Evolutionary conservation across 306 rosid species (phyloP), one percentile per base, ranked within the genome.

Genomic region (Lathyrus aphaca): DNA sequence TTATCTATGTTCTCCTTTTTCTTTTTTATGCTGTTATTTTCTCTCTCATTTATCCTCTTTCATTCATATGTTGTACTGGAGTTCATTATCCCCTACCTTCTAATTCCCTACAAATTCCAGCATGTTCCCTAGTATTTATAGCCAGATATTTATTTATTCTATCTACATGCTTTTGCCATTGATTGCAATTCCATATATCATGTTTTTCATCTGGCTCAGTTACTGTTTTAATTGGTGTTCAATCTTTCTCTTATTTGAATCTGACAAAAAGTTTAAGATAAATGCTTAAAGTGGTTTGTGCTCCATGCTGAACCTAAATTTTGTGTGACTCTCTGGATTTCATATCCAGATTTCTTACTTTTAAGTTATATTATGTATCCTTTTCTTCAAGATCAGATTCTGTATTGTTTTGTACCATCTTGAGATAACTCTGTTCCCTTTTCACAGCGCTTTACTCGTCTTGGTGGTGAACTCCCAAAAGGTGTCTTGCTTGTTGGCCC

Each of bases 401-500:
- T 9, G 27, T 35, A 35, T 7, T 35, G 39, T 35, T 35, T 35
- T 35, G 57, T 50, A 40, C 44, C 42, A 79, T 68, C 3, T 58
- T 27, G 62, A 4, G 45, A 46, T 74, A 57, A 64, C 48, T 38
- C 8, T 16, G 69, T 82, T 72, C 72, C 76, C 32, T 63, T 77
- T 79, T 64, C 63, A 71, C 89, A 91, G 99, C 89, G 95, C 67
- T 88, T 91, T 78, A 91, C 99, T 71, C 89, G 95, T 65, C 83
- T 88, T 15, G 99, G 99, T 29, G 99, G 97, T 27, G 87, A 88
- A 82, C 95, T 94, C 27, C 97, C 97, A 10, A 88, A 94, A 85
- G 97, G 99, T 70, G 91, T 91, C 69, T 82, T 94, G 79, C 99
- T 94, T 59, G 88, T 87, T 80, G 99, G 99, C 55, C 97, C 95